Conservation (phyloP, 305 asterid species). For the Fraxinus sp. region DNA sequence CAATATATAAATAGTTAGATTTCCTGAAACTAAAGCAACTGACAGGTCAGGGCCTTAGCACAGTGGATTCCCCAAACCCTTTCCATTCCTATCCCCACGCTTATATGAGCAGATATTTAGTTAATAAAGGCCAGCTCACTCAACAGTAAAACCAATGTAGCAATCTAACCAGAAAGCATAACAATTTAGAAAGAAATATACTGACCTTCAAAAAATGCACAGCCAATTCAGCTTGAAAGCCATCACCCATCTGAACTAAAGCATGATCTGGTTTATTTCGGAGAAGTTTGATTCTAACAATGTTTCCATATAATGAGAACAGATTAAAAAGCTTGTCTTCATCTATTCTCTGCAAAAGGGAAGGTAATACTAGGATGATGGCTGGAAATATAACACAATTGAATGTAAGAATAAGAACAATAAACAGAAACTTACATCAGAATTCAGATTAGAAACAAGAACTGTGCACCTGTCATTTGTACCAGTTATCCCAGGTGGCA, state of each 20-base stretch:
- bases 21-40: conserved; percentile 2
- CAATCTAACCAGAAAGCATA: conserved; percentile 15
- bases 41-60: not conserved
- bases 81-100: not conserved
- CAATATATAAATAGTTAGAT: not conserved
- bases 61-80: not conserved
- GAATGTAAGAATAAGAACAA: conserved; percentile 5
- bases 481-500: conserved; percentile 91
- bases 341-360: conserved; percentile 62
- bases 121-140: not conserved
- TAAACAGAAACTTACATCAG: conserved; percentile 63
- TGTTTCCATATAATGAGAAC: conserved; percentile 88
- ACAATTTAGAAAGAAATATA: conserved; percentile 14
- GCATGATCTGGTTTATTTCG: conserved; percentile 94
- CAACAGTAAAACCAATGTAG: not conserved
- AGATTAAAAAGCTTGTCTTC: conserved; percentile 93
- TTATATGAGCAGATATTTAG: not conserved
- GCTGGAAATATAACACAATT: conserved; percentile 17
- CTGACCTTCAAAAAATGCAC: conserved; percentile 89
- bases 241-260: conserved; percentile 95
- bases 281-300: conserved; percentile 73
- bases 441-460: conserved; percentile 79
- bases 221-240: conserved; percentile 98
- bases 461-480: conserved; percentile 91
- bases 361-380: conserved; percentile 19